Evolutionary conservation across 176 grass and related monocot genomes (phyloP).

Genomic region (Alloteropsis semialata): DNA sequence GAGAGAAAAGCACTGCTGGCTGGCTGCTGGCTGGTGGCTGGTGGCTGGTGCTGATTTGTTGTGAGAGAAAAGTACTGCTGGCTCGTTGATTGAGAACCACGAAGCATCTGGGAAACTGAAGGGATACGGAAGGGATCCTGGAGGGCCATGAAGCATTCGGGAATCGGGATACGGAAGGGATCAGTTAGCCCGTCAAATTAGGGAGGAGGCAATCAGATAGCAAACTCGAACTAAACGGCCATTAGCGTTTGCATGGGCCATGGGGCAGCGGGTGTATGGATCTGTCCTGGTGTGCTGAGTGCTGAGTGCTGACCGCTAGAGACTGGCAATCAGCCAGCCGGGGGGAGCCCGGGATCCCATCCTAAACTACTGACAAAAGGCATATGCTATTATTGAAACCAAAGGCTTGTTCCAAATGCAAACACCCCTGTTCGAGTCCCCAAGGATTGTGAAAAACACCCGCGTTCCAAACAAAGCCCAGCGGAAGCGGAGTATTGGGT

Average conservation of each 20-base stretch:
- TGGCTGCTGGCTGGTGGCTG: no score
- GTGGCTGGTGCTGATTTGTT: no score
- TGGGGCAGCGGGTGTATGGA: neutral
- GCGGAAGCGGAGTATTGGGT: neutral
- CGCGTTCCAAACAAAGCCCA: neutral
- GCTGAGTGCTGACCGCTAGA: constrained; percentile 11
- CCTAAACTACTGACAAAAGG: neutral
- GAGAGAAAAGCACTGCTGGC: no score
- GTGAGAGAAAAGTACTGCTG: no score
- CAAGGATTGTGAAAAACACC: neutral
- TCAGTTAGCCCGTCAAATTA: neutral
- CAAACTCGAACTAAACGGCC: neutral
- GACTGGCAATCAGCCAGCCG: neutral
- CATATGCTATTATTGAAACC: neutral
- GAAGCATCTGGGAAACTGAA: neutral
- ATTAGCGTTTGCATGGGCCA: constrained; percentile 23
- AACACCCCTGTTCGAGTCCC: neutral
- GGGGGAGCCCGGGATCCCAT: no score
- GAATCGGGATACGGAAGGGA: neutral
- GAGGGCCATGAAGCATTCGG: neutral
- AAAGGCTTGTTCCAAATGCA: neutral
- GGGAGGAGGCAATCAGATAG: constrained; percentile 26
- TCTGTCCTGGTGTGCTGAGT: neutral
- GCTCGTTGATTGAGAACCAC: neutral
- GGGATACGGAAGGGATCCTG: neutral